Conservation (phyloP, 2,329 filamentous ascomycete species). For the Ascochyta pisi region DNA sequence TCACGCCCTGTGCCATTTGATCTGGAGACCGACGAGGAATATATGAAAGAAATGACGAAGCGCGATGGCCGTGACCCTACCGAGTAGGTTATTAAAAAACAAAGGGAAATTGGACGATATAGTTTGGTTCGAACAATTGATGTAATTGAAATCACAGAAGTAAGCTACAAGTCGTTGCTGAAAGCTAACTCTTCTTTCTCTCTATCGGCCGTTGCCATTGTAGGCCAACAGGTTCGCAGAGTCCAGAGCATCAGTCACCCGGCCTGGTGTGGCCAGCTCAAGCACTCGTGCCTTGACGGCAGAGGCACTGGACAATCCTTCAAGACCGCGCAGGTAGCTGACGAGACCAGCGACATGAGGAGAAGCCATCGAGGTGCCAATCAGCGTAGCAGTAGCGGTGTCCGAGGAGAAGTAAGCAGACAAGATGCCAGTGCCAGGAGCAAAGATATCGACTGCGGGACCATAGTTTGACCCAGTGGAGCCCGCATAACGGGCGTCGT, state of each 20-base stretch:
- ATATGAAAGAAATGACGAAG: conserved; percentile 52
- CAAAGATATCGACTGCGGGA: conserved; percentile 48
- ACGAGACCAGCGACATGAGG: conserved; percentile 73
- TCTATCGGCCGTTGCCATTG: conserved; percentile 32
- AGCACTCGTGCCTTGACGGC: conserved; percentile 30
- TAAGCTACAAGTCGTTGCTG: too few species aligned
- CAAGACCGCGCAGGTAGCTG: conserved; percentile 69
- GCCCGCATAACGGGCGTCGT: conserved; percentile 28
- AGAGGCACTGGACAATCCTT: conserved; percentile 39
- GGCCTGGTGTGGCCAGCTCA: conserved; percentile 25
- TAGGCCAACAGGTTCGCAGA: conserved; percentile 37
- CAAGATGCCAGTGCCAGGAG: conserved; percentile 48
- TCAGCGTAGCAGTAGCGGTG: conserved; percentile 53
- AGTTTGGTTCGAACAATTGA: not conserved
- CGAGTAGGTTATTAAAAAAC: not conserved
- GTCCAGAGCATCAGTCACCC: conserved; percentile 30
- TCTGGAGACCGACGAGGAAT: conserved; percentile 59
- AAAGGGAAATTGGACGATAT: not conserved
- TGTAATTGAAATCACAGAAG: not conserved
- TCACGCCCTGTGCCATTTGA: conserved; percentile 62
- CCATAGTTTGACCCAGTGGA: conserved; percentile 47
- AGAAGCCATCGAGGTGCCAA: conserved; percentile 70
- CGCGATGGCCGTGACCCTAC: conserved; percentile 23
- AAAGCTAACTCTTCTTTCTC: not conserved
- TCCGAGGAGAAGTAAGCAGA: conserved; percentile 57